Evolutionary conservation across 257 asterid species (phyloP), one percentile per base, ranked within the genome.

Genomic region (Eucommia ulmoides): DNA sequence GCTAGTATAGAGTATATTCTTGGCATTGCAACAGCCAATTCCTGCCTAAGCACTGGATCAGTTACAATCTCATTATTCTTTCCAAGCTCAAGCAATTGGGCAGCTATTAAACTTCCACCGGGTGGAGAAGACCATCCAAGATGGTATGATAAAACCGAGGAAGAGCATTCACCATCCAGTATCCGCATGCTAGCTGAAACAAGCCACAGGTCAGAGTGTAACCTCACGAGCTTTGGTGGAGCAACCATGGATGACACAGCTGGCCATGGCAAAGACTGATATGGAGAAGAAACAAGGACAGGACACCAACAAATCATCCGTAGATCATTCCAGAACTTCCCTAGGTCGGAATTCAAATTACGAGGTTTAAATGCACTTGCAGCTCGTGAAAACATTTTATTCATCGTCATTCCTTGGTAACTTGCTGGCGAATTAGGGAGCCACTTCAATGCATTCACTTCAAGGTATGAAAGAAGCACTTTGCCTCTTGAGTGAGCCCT

Each of bases 161-260:
- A 84, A 54, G 95, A 88, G 70, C 93, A 88, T 60, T 88, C 94
- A 64, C 89, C 87, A 61, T 88, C 97, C 64, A 88, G 73, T 68
- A 88, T 84, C 52, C 97, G 79, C 97, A 88, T 81, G 67, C 97
- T 88, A 44, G 95, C 97, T 45, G 95, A 88, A 54, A 82, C 97
- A 62, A 88, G 94, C 97, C 97, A 88, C 74, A 80, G 21, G 53
- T 88, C 97, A 2, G 76, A 58, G 70, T 68, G 70, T 50, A 58
- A 82, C 64, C 94, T 70, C 57, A 88, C 97, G 49, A 88, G 88
- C 77, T 78, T 88, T 44, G 97, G 97, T 60, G 97, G 94, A 55
- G 97, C 95, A 54, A 84, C 92, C 81, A 71, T 62, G 14, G 97
- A 79, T 19, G 89, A 79, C 56, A 77, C 82, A 12, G 74, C 62